Percentiles rank a stretch among this genome's conserved stretches.
phyloP scores from a whole-genome alignment of 495 filamentous ascomycete species.

The Oidiodendron maius region DNA sequence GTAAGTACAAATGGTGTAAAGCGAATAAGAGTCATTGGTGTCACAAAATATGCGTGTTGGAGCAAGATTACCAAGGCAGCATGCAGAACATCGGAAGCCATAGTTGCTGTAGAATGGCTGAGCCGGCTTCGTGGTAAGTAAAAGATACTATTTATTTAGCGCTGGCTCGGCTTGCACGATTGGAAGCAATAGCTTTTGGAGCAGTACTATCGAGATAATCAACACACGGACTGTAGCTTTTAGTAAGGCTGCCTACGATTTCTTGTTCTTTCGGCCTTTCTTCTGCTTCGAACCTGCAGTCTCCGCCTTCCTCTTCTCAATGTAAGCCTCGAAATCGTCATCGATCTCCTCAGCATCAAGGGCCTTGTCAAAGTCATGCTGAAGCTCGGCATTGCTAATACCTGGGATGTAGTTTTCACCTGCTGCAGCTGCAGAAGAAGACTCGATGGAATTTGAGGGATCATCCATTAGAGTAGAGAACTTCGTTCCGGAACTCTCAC shows the following conservation, averaged over 20 bases:
- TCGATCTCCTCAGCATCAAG: not conserved
- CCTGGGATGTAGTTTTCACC: slow-evolving; percentile 7
- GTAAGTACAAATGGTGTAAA: no score
- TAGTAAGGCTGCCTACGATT: not conserved
- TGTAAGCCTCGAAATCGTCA: not conserved
- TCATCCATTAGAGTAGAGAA: no score
- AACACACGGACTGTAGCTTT: not conserved
- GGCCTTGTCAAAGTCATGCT: not conserved
- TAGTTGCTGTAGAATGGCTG: no score
- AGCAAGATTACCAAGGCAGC: no score
- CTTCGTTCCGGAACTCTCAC: slow-evolving; percentile 3
- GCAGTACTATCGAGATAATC: not conserved
- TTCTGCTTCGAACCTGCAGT: not conserved
- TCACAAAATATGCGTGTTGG: no score
- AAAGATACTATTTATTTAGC: not conserved
- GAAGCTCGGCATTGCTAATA: not conserved
- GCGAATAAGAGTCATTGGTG: no score
- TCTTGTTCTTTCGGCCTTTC: slow-evolving; percentile 8
- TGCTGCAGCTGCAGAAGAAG: slow-evolving; percentile 5
- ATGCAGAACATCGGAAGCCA: no score
- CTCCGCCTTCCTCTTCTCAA: not conserved
- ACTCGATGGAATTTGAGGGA: not conserved
- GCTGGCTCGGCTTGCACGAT: not conserved
- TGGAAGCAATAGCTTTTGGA: not conserved
- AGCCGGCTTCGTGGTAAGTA: no score